Percentiles rank a stretch among this genome's conserved stretches.
Conservation (phyloP, 108 stramenopile species). For the Poteriospumella lacustris region DNA sequence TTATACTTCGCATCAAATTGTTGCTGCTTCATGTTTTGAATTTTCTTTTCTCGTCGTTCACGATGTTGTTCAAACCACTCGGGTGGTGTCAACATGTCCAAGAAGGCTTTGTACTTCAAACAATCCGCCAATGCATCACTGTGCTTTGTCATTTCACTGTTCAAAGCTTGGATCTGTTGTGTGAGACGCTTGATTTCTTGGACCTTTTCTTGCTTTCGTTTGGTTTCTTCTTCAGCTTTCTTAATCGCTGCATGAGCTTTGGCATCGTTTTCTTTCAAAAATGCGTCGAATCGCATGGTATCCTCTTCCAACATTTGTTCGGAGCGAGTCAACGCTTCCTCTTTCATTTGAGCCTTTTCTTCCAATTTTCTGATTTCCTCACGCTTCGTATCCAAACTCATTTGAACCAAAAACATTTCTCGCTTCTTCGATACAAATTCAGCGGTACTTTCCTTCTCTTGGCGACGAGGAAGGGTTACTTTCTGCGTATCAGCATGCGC, state of each 20-base stretch:
- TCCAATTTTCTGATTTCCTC: constrained; percentile 72
- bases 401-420: constrained; percentile 69
- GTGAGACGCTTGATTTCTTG: constrained; percentile 64
- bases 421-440: constrained; percentile 66
- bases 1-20: not conserved
- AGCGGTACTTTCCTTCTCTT: constrained; percentile 61
- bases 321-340: constrained; percentile 61
- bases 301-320: constrained; percentile 68
- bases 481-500: not conserved
- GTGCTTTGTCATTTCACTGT: constrained; percentile 59
- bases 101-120: constrained; percentile 57
- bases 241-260: constrained; percentile 68
- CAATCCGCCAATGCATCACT: constrained; percentile 63
- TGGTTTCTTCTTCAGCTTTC: constrained; percentile 59
- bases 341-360: constrained; percentile 63
- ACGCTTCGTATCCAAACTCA: constrained; percentile 66
- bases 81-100: constrained; percentile 57
- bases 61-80: constrained; percentile 54
- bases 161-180: constrained; percentile 60
- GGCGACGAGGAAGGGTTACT: constrained; percentile 37
- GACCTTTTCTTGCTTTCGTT: constrained; percentile 58
- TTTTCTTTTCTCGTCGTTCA: constrained; percentile 23
- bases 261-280: constrained; percentile 69
- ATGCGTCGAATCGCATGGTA: constrained; percentile 66
- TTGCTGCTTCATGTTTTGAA: constrained; percentile 36